Evolutionary conservation across 2,329 filamentous ascomycete species (phyloP).

Genomic region (Trichoderma asperellum): DNA sequence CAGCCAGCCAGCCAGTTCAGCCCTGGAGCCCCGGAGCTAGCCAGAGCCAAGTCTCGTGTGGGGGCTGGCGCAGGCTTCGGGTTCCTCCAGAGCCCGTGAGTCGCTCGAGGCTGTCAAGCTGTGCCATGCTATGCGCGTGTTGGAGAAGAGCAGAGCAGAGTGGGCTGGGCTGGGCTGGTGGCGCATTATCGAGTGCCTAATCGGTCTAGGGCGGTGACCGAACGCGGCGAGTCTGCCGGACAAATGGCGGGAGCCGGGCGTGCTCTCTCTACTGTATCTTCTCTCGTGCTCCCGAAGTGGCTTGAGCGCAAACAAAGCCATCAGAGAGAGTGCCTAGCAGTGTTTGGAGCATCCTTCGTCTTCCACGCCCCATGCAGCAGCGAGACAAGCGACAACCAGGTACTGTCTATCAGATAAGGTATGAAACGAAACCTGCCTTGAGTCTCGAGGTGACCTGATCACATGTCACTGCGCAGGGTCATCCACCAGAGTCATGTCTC

Average conservation of each 20-base stretch:
- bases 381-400: too few relatives aligned
- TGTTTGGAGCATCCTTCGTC: neutral
- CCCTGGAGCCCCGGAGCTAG: constrained; percentile 16
- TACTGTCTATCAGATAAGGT: too few relatives aligned
- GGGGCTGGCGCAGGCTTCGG: constrained; percentile 21
- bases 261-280: neutral
- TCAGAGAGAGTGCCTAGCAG: neutral
- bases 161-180: neutral
- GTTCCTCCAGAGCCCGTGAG: constrained; percentile 24
- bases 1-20: neutral
- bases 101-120: neutral
- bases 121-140: neutral
- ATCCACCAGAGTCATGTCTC: neutral
- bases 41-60: neutral
- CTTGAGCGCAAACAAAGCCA: neutral
- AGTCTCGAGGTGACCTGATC: constrained; percentile 7
- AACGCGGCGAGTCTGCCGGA: neutral
- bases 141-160: neutral
- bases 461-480: constrained; percentile 3
- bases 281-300: neutral
- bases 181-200: neutral
- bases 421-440: neutral
- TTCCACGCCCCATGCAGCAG: neutral
- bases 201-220: constrained; percentile 6
- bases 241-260: neutral